Evolutionary conservation across 1,284 basidiomycete genomes (phyloP).

Genomic region (Cryptococcus maquisensis): DNA sequence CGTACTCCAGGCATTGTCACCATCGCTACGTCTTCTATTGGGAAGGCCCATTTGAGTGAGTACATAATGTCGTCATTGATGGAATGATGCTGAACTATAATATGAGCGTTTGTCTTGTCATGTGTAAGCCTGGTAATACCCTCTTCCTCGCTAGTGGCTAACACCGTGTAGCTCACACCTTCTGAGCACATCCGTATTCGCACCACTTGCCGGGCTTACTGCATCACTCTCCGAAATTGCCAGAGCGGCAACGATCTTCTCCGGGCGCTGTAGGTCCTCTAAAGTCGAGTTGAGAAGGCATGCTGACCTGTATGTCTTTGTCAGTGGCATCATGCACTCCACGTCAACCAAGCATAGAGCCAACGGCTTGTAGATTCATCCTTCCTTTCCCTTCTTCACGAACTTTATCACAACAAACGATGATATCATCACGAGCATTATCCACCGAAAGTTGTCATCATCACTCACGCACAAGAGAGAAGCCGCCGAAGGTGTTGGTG

Average conservation of each 20-base stretch:
- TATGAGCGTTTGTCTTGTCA: slow-evolving; percentile 20
- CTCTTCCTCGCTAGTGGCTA: not conserved
- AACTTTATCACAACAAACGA: no score
- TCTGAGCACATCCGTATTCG: slow-evolving; percentile 32
- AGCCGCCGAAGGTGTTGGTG: not conserved
- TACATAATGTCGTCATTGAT: not conserved
- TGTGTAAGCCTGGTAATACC: slow-evolving; percentile 16
- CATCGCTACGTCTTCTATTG: slow-evolving; percentile 42
- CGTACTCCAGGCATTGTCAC: slow-evolving; percentile 40
- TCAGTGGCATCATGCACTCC: slow-evolving; percentile 2
- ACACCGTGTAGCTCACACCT: slow-evolving; percentile 22
- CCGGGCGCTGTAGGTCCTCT: slow-evolving; percentile 17
- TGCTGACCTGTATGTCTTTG: not conserved
- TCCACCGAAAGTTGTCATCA: not conserved
- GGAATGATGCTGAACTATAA: not conserved
- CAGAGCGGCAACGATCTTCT: slow-evolving; percentile 43
- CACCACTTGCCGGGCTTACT: slow-evolving; percentile 36
- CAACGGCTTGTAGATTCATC: not conserved
- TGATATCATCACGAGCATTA: not conserved
- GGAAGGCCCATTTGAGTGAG: slow-evolving; percentile 42
- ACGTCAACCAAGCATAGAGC: not conserved
- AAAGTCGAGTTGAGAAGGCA: not conserved
- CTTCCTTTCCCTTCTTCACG: not conserved
- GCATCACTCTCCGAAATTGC: slow-evolving; percentile 42
- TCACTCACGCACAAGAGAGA: not conserved